A percentile compares a stretch with the other conserved stretches of the same genome.
Conservation (phyloP, 495 filamentous ascomycete species). For the Lepraria neglecta region DNA sequence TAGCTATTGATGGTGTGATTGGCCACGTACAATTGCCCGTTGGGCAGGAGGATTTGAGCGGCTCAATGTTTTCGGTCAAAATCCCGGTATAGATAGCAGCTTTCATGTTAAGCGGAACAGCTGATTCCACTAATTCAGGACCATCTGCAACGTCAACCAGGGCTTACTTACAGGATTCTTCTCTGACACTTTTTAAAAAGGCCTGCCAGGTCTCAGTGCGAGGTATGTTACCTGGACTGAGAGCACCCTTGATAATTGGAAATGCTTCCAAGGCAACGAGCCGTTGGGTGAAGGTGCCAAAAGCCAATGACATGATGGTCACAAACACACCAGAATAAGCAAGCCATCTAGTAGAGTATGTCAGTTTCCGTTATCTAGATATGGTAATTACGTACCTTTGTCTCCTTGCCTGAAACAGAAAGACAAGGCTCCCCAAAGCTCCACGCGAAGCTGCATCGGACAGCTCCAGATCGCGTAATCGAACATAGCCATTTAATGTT, state of each 20-base stretch:
- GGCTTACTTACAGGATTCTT: too few relatives aligned
- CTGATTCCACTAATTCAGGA: too few relatives aligned
- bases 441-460: constrained; percentile 43
- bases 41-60: constrained; percentile 30
- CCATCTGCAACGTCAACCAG: too few relatives aligned
- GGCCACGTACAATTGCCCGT: constrained; percentile 43
- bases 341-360: constrained; percentile 28
- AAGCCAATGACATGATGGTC: constrained; percentile 36
- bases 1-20: constrained; percentile 40
- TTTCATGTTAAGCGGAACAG: constrained; percentile 33
- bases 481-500: not conserved
- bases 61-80: constrained; percentile 27
- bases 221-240: not conserved
- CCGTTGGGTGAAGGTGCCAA: constrained; percentile 43
- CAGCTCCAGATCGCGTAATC: constrained; percentile 37
- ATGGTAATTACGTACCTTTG: not conserved
- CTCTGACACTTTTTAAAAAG: not conserved
- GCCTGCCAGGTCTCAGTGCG: not conserved
- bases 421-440: constrained; percentile 32
- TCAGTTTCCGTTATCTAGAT: not conserved
- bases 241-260: not conserved
- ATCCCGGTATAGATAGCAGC: constrained; percentile 39
- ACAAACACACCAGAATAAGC: constrained; percentile 39
- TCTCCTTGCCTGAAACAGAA: constrained; percentile 28
- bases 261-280: constrained; percentile 28